Evolutionary conservation across 805 yeast genomes (phyloP), one percentile per base, ranked within the genome.

Genomic region (Scheffersomyces lignosus): DNA sequence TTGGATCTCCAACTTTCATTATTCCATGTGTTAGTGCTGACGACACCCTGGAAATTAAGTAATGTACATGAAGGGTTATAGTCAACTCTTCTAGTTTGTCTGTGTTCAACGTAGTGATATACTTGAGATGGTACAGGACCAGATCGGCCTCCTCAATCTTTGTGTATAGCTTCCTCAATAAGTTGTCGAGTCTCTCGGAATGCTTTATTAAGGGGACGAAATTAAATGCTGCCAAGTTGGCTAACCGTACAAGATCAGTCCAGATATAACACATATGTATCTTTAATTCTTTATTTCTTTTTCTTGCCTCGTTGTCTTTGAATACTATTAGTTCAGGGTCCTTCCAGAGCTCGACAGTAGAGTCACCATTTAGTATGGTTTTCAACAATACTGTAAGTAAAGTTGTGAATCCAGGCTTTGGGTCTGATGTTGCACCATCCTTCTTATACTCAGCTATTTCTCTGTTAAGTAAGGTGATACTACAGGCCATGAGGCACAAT

Each of bases 221-320:
- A 15, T 51, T 45, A 37, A 64, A 53, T 0, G 53, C 36, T 5
- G 52, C 52, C 28, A 53, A 41, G 47, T 66, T 66, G 5, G 52
- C 34, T 13, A 64, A 33, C 13, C 72, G 37, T n/a, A 69, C 40
- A n/a, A 62, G 24, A 22, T 64, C 69, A 27, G 45, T 42, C 73
- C 73, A 69, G 5, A 66, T 22, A 25, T 45, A 49, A 34, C 69
- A 56, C 12, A 62, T 39, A 31, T 64, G 64, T 4, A 61, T 29
- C 28, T 60, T 51, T 5, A 66, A 30, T 12, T 54, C 55, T 12
- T 47, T 42, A 14, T 48, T 37, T 26, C 51, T 52, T 29, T 43
- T 47, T 14, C 43, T 45, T 1, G 51, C 31, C 5, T 41, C 51
- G 13, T 46, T 34, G 5, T 40, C 53, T 15, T 38, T 34, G 29